Conservation (phyloP, 208 protist species). For the Trypanosoma congolense region DNA sequence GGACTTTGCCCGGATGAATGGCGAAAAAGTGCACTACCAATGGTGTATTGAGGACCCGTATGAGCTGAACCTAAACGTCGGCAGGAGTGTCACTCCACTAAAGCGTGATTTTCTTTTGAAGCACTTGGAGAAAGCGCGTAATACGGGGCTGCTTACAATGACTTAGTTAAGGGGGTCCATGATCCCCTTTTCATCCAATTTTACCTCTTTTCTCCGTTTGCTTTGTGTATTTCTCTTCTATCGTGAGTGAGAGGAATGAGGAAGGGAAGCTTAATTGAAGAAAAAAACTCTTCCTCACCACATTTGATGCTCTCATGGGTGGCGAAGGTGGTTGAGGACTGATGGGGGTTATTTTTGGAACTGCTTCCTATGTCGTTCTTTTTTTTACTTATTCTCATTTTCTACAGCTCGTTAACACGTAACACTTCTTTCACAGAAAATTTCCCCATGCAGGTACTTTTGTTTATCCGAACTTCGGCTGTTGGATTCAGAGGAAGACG, state of each 20-base stretch:
- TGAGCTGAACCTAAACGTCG: conserved; percentile 85
- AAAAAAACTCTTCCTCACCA: no score
- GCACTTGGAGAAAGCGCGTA: conserved; percentile 55
- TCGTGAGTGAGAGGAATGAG: no score
- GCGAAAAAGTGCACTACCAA: conserved; percentile 76
- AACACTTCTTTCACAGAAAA: background rate
- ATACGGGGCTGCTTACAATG: conserved; percentile 51
- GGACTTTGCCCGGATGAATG: conserved; percentile 64
- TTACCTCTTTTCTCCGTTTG: background rate
- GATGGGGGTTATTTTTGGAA: background rate
- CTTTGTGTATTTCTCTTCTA: background rate
- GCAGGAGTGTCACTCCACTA: conserved; percentile 79
- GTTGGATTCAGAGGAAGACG: no score
- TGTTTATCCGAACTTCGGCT: no score
- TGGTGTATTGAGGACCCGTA: conserved; percentile 91
- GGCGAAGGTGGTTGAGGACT: background rate
- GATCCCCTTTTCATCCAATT: no score
- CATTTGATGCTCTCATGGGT: no score
- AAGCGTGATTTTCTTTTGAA: conserved; percentile 74
- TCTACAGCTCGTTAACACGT: background rate
- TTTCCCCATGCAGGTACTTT: no score
- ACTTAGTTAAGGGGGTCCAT: background rate
- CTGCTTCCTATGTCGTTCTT: background rate
- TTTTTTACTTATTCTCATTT: conserved; percentile 11
- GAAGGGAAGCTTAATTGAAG: no score